Evolutionary conservation across 805 yeast species (phyloP).

Genomic region (Torulaspora indica): DNA sequence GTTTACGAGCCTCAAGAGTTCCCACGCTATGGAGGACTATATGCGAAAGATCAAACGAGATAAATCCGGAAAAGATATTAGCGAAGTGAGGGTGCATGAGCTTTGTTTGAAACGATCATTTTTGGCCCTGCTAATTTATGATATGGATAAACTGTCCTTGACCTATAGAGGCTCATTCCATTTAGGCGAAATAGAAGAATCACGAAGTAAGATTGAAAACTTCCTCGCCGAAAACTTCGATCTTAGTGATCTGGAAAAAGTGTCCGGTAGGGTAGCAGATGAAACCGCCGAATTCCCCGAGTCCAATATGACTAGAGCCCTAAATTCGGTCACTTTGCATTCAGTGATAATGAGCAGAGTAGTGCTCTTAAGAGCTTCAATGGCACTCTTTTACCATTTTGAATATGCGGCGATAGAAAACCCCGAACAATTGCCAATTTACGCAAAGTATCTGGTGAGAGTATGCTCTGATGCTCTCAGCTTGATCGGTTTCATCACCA

Average conservation of each 20-base stretch:
- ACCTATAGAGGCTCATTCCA: conserved; percentile 24
- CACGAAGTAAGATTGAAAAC: conserved; percentile 21
- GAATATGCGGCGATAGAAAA: conserved; percentile 20
- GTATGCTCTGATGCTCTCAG: conserved; percentile 19
- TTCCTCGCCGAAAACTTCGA: conserved; percentile 21
- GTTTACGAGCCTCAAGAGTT: conserved; percentile 21
- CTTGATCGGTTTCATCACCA: conserved; percentile 21
- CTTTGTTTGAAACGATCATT: conserved; percentile 26
- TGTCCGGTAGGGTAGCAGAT: neutral
- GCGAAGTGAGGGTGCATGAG: conserved; percentile 22
- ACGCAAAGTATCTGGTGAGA: conserved; percentile 21
- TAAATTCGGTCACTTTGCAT: conserved; percentile 25
- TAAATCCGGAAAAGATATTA: conserved; percentile 12
- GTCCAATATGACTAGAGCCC: conserved; percentile 9
- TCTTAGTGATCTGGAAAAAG: conserved; percentile 9
- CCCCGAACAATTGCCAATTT: conserved; percentile 18
- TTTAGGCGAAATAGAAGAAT: conserved; percentile 19
- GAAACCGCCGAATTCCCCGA: neutral
- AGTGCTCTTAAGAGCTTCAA: conserved; percentile 28
- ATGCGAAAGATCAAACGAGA: conserved; percentile 23
- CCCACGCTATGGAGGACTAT: conserved; percentile 19
- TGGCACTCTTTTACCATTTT: conserved; percentile 30
- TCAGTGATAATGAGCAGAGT: conserved; percentile 25
- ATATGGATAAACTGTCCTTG: conserved; percentile 28
- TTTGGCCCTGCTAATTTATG: conserved; percentile 25